These are phyloP conservation scores for Dendrobium huoshanense DNA, from an alignment of 106 monocot species.

Conservation along the genomic window DNA sequence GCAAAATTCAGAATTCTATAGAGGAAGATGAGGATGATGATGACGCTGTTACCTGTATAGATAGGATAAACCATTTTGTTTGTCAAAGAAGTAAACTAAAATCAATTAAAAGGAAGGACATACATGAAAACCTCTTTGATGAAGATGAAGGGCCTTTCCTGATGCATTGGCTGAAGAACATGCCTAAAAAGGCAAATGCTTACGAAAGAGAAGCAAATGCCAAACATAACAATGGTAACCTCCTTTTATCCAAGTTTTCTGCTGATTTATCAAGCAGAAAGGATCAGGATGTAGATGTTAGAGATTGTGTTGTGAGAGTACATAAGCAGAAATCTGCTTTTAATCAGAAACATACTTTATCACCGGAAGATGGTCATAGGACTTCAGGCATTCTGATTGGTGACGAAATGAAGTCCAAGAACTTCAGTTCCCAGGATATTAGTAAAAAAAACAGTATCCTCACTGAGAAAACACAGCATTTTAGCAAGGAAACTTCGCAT, in stretches of 20 bases:
- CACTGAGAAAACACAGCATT: not conserved
- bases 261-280: not conserved
- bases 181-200: slow-evolving; percentile 19
- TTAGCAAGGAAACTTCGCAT: slow-evolving; percentile 1
- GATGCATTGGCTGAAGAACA: slow-evolving; percentile 35
- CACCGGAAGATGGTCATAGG: not conserved
- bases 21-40: not conserved
- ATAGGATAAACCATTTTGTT: not conserved
- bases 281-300: not conserved
- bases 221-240: not conserved
- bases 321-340: not conserved
- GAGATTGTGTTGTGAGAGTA: not conserved
- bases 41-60: not conserved
- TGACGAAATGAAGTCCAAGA: not conserved
- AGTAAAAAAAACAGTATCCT: not conserved
- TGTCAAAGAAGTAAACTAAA: not conserved
- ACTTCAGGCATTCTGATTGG: too few species aligned
- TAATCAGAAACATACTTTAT: not conserved
- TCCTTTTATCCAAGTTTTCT: slow-evolving; percentile 6
- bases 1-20: not conserved
- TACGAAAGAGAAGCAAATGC: slow-evolving; percentile 12
- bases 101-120: slow-evolving; percentile 4
- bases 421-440: not conserved
- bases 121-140: slow-evolving; percentile 8
- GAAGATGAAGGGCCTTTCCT: slow-evolving; percentile 32